These are phyloP conservation scores for Oryza meyeriana DNA, from an alignment of 176 grass and related monocot genomes.

Conservation along the genomic window DNA sequence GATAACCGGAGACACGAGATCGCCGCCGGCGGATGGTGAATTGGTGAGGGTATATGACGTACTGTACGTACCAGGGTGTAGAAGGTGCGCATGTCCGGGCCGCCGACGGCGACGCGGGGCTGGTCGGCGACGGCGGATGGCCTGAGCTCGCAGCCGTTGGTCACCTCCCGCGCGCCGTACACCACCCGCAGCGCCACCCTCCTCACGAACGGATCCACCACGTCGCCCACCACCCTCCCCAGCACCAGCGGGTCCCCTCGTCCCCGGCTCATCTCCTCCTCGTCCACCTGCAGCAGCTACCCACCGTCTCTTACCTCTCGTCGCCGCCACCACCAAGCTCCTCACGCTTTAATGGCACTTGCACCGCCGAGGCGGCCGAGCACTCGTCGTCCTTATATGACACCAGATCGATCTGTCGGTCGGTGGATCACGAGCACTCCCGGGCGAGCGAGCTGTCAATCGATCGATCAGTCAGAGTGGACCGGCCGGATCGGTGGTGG, in stretches of 20 bases:
- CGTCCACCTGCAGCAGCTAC: background rate
- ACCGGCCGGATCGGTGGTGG: background rate
- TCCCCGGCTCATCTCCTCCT: background rate
- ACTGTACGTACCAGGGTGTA: conserved; percentile 51
- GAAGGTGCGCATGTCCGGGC: conserved; percentile 51
- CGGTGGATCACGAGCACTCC: too few relatives aligned
- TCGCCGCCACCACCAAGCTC: too few relatives aligned
- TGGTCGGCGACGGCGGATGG: conserved; percentile 51
- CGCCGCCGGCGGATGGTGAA: too few relatives aligned
- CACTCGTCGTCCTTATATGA: background rate
- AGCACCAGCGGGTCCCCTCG: conserved; percentile 58
- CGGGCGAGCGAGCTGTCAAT: too few relatives aligned
- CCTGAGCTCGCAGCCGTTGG: conserved; percentile 61
- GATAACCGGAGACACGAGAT: too few relatives aligned
- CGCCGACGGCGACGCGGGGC: conserved; percentile 56
- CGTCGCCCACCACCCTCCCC: conserved; percentile 69
- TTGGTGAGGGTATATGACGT: too few relatives aligned
- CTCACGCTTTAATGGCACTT: too few relatives aligned
- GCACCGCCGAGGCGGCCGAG: too few relatives aligned
- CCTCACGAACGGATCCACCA: conserved; percentile 60
- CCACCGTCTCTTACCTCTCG: background rate
- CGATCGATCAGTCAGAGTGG: too few relatives aligned
- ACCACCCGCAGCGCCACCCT: conserved; percentile 48
- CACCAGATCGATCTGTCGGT: background rate
- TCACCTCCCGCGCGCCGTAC: conserved; percentile 47